Evolutionary conservation across 2,329 filamentous ascomycete genomes (phyloP), one percentile per base, ranked within the genome.

Genomic region (Coleophoma cylindrospora): DNA sequence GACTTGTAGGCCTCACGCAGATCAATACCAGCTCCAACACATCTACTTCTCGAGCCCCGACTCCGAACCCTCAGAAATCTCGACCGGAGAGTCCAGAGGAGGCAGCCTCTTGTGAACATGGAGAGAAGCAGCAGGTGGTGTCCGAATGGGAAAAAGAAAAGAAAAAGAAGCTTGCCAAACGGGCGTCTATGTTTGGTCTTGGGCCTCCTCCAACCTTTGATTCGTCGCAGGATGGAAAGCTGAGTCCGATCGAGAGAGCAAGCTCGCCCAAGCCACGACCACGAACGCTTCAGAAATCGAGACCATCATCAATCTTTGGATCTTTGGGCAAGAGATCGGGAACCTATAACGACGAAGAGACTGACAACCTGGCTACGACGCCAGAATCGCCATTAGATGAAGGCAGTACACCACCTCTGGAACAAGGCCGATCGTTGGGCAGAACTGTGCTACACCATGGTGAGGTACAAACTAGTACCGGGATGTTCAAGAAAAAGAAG

Each of bases 401-500:
- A 15, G 51, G 47, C 2, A 27, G 49, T 11, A 44, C 21, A 14
- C 21, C 22, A 14, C 34, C 50, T 10, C 40, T 54, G 13, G 51
- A 53, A 10, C 45, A 48, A 22, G 49, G 51, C n/a, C 47, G 45
- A 5, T 49, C 50, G 12, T 48, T 47, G n/a, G 55, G 54, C 27
- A 57, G 59, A 51, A 68, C 72, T 32, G 80, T 87, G 17, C 66
- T 87, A 36, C 76, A 84, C 54, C 80, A 87, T 68, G 85, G 84
- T 36, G 84, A 87, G 62, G 80, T 87, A 14, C 84, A 88, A 66
- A 87, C 81, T 12, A 82, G 81, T 45, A 83, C 79, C 50, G 79
- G 80, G 52, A 80, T 88, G 74, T 86, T 87, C 67, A 74, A 84
- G 63, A 87, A 86, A 69, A 86, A 84, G 69, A 84, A 78, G 66